A percentile compares a stretch with the other conserved stretches of the same genome.
phyloP scores from a whole-genome alignment of 2,329 filamentous ascomycete genomes.

The Bertia moriformis region DNA sequence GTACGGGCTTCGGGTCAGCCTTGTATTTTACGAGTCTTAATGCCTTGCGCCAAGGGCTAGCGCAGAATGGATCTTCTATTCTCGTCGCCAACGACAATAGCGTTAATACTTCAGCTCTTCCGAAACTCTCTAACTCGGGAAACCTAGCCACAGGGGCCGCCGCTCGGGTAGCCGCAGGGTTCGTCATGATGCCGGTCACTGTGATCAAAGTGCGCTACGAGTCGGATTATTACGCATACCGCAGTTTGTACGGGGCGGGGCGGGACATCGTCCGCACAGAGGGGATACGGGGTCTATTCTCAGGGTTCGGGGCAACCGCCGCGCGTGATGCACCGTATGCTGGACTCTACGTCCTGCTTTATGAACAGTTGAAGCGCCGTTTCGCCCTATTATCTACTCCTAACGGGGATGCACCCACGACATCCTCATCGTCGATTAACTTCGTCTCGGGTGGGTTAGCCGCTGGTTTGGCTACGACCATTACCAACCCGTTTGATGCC shows the following conservation, averaged over 20 bases:
- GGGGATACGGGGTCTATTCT: conserved; percentile 74
- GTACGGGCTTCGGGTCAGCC: conserved; percentile 82
- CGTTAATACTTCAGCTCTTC: conserved; percentile 44
- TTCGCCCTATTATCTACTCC: not conserved
- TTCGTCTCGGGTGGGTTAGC: conserved; percentile 51
- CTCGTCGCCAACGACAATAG: conserved; percentile 13
- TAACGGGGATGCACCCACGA: not conserved
- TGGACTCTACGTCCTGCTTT: conserved; percentile 84
- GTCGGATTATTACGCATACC: conserved; percentile 71
- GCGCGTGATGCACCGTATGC: conserved; percentile 93
- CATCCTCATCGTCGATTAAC: conserved; percentile 41
- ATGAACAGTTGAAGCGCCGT: conserved; percentile 61
- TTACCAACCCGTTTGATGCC: conserved; percentile 64
- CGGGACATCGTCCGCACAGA: conserved; percentile 60
- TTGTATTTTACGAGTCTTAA: conserved; percentile 89
- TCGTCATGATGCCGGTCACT: conserved; percentile 88
- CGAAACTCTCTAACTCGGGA: conserved; percentile 67
- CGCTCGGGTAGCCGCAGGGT: conserved; percentile 73
- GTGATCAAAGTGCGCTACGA: conserved; percentile 96
- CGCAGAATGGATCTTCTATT: conserved; percentile 21
- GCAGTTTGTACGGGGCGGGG: conserved; percentile 58
- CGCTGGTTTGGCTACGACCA: conserved; percentile 49
- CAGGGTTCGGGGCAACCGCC: conserved; percentile 85
- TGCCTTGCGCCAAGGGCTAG: conserved; percentile 57
- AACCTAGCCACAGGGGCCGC: conserved; percentile 76